These are phyloP conservation scores for Dianthus caryophyllus DNA, from an alignment of 148 eudicot genomes.

Conservation along the genomic window DNA sequence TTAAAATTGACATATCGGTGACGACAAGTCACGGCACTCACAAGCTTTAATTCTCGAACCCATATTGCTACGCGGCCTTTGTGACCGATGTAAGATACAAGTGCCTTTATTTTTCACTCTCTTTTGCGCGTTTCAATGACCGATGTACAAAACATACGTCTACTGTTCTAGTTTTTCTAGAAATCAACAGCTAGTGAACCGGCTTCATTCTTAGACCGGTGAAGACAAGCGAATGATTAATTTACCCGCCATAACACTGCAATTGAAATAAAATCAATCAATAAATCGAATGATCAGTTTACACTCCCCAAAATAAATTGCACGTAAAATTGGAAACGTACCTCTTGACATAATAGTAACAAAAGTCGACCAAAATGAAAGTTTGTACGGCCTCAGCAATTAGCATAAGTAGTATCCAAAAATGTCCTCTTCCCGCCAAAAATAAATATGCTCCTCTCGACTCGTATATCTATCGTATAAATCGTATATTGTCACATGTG, in stretches of 20 bases:
- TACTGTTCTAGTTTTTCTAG: too few species aligned
- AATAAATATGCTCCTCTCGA: slow-evolving; percentile 42
- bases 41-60: too few species aligned
- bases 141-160: too few species aligned
- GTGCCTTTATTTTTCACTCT: too few species aligned
- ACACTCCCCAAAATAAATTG: not conserved
- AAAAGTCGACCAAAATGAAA: slow-evolving; percentile 76
- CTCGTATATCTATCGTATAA: slow-evolving; percentile 29
- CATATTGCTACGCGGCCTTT: too few species aligned
- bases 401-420: slow-evolving; percentile 51
- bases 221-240: slow-evolving; percentile 47
- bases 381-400: slow-evolving; percentile 72
- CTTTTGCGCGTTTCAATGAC: too few species aligned
- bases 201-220: slow-evolving; percentile 20
- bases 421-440: slow-evolving; percentile 48
- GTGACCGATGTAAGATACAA: too few species aligned
- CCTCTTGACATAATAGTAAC: slow-evolving; percentile 86
- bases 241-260: slow-evolving; percentile 52
- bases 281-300: too few species aligned
- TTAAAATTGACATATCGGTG: too few species aligned
- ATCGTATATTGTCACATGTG: not conserved
- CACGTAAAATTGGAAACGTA: not conserved
- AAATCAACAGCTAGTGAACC: too few species aligned
- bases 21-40: too few species aligned
- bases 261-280: too few species aligned